These are phyloP conservation scores for Botrytis galanthina DNA, from an alignment of 2,329 filamentous ascomycete genomes.

Conservation along the genomic window DNA sequence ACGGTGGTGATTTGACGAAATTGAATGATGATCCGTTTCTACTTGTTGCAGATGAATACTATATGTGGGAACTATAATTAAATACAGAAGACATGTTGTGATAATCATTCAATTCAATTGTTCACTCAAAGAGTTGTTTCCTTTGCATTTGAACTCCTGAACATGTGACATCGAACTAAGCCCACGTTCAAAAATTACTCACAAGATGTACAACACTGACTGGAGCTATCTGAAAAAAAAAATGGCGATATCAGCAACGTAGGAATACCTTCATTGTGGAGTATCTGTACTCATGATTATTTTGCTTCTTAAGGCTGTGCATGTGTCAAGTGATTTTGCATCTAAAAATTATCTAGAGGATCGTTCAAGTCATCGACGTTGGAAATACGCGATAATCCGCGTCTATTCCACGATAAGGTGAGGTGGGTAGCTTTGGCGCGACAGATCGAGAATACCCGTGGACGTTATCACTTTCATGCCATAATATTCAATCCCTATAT, in stretches of 20 bases:
- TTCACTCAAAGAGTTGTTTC: no score
- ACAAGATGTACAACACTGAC: background rate
- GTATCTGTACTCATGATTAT: background rate
- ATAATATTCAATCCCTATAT: background rate
- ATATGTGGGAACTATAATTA: rapidly evolving
- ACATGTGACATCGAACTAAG: background rate
- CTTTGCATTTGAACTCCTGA: background rate
- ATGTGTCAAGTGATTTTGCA: background rate
- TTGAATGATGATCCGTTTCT: no score
- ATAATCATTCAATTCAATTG: background rate
- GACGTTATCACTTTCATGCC: background rate
- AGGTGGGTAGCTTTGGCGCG: no score
- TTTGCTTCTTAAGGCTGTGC: background rate
- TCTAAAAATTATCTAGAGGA: background rate
- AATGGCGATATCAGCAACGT: background rate
- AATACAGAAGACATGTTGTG: rapidly evolving
- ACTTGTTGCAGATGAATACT: background rate
- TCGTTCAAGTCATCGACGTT: background rate
- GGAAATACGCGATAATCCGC: background rate
- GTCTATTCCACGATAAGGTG: background rate
- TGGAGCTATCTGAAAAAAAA: background rate
- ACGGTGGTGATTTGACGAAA: background rate
- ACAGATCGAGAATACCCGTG: background rate
- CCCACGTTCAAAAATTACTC: no score
- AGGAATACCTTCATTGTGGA: rapidly evolving